Percentiles rank a stretch among this genome's conserved stretches.
phyloP scores from a whole-genome alignment of 176 grass and related monocot genomes.

The Lolium perenne region DNA sequence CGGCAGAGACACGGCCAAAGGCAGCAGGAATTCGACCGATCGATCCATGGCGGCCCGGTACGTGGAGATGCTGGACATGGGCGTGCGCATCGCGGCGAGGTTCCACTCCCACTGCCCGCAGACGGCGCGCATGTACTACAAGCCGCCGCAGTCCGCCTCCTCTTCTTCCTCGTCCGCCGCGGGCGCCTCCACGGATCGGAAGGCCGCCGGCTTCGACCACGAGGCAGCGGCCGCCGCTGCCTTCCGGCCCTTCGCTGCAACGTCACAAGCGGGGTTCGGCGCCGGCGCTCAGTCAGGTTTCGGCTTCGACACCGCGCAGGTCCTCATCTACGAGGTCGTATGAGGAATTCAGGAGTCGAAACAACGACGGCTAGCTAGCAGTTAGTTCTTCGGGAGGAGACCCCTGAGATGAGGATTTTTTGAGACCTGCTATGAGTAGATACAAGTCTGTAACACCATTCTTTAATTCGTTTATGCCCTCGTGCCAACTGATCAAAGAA shows the following conservation, averaged over 20 bases:
- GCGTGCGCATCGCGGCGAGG: too few species aligned
- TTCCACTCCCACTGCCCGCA: too few species aligned
- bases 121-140: slow-evolving; percentile 85
- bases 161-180: neutral
- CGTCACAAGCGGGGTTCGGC: neutral
- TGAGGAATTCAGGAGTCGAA: neutral
- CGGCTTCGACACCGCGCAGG: slow-evolving; percentile 38
- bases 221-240: neutral
- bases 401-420: neutral
- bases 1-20: too few species aligned
- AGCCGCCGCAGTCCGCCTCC: slow-evolving; percentile 51
- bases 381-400: too few species aligned
- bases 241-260: slow-evolving; percentile 16
- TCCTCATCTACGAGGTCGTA: slow-evolving; percentile 45
- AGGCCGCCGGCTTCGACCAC: neutral
- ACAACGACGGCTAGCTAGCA: too few species aligned
- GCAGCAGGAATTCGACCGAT: too few species aligned
- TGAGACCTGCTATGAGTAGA: neutral
- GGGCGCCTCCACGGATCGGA: neutral
- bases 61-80: too few species aligned
- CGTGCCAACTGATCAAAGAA: neutral
- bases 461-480: neutral
- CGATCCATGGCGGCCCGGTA: too few species aligned
- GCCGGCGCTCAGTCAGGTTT: neutral
- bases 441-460: slow-evolving; percentile 1